These are phyloP conservation scores for Aspergillus funiculosus DNA, from an alignment of 495 filamentous ascomycete genomes.

Conservation along the genomic window DNA sequence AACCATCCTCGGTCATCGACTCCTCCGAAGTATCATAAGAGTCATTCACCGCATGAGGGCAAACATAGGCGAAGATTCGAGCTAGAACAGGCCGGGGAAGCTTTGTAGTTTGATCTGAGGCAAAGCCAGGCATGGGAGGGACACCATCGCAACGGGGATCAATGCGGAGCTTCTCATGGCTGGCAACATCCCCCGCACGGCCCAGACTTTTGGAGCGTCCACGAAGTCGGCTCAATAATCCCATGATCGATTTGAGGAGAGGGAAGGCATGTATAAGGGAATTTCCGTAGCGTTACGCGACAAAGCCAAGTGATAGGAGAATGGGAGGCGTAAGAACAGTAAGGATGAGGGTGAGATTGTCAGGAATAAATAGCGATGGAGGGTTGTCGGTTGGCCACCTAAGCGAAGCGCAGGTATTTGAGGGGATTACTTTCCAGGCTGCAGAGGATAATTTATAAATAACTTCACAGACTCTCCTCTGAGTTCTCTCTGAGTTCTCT, in stretches of 20 bases:
- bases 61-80: constrained; percentile 73
- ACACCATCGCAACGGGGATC: constrained; percentile 2
- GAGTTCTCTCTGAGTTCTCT: no score
- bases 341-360: background rate
- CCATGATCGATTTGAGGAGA: constrained; percentile 24
- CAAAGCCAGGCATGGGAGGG: constrained; percentile 21
- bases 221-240: constrained; percentile 34
- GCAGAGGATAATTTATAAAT: no score
- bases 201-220: constrained; percentile 30
- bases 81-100: constrained; percentile 61
- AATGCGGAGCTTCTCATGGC: constrained; percentile 22
- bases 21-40: constrained; percentile 77
- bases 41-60: constrained; percentile 73
- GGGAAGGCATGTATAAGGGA: constrained; percentile 4
- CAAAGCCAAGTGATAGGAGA: background rate
- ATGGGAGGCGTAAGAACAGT: background rate
- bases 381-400: constrained; percentile 7
- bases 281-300: background rate
- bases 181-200: constrained; percentile 27
- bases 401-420: no score
- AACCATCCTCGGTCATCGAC: constrained; percentile 74
- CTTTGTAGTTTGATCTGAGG: constrained; percentile 41
- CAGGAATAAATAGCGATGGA: constrained; percentile 10
- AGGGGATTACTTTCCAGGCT: no score
- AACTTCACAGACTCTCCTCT: no score